Evolutionary conservation across 2,329 filamentous ascomycete genomes (phyloP).

Genomic region (Fusarium napiforme): DNA sequence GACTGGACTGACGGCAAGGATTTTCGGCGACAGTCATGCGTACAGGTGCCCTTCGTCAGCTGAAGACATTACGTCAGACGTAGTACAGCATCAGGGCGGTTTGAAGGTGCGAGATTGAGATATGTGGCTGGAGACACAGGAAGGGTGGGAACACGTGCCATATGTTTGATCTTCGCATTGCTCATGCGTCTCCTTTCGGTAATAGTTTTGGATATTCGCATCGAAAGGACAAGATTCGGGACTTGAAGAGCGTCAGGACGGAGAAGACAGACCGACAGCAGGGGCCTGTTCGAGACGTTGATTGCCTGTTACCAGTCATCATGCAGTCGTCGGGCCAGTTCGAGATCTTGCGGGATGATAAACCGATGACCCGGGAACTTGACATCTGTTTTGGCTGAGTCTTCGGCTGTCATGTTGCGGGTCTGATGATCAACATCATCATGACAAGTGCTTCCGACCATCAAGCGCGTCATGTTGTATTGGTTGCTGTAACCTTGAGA

Average conservation of each 20-base stretch:
- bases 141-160: conserved; percentile 6
- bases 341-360: not conserved
- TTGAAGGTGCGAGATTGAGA: not conserved
- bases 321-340: not conserved
- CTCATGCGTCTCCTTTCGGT: not conserved
- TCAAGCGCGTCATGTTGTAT: not conserved
- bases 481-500: not conserved
- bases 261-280: not conserved
- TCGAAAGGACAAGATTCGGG: not conserved
- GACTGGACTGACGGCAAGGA: not conserved
- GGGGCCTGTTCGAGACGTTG: not conserved
- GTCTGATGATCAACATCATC: conserved; percentile 26
- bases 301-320: not conserved
- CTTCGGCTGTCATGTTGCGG: conserved; percentile 12
- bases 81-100: not conserved
- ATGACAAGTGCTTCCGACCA: not conserved
- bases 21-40: not conserved
- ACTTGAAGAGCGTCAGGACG: not conserved
- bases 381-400: conserved; percentile 7
- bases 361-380: conserved; percentile 1
- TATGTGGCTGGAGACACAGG: not conserved
- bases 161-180: conserved; percentile 1
- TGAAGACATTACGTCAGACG: not conserved
- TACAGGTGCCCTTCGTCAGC: not conserved
- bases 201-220: not conserved